Base-by-base conservation (phyloP, 352 stramenopile genomes). In the Pythium volutum region DNA sequence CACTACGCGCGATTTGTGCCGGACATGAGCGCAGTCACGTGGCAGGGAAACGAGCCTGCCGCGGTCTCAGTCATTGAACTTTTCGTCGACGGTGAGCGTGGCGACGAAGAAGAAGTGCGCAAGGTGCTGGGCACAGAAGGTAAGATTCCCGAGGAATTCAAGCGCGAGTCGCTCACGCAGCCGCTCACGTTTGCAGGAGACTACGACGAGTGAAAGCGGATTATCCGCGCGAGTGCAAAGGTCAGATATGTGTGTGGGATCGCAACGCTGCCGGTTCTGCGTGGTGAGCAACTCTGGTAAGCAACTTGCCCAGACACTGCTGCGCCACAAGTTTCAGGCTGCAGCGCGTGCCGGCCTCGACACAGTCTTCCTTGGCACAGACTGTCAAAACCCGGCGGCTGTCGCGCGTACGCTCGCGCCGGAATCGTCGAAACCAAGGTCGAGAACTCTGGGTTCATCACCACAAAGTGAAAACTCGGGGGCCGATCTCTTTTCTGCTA, bases 1-100 rank as follows among this genome's bases (percentile, higher is more conserved):
- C 60, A 69, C 52, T 73, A 66, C 31, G 22, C 61, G n/a, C 43
- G 60, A 3, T 69, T 73, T 18, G 66, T 50, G 0, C 36, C 61
- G 0, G 60, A 73, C 22, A 25, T 73, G 7, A 69, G 50, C 45
- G 66, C 63, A 11, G 38, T 66, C 7, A 50, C 60, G 1, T 66
- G 55, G 49, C 31, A 62, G 10, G 54, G 50, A 3, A 39, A 59
- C 15, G 23, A 20, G 1, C 29, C 23, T 2, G 36, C 54, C 4
- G 26, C 42, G 26, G 50, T 55, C 7, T 36, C 41, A 9, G 25
- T 45, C 18, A 22, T 66, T 20, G 59, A 66, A 25, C 33, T 48
- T 16, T 20, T 66, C 1, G 59, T 59, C 2, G 49, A 66, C 3
- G 59, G 59, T 12, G 49, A 59, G 55, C 49, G 59, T 22, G 59